phyloP scores from a whole-genome alignment of 140 eudicot species.

The Bidens hawaiensis region DNA sequence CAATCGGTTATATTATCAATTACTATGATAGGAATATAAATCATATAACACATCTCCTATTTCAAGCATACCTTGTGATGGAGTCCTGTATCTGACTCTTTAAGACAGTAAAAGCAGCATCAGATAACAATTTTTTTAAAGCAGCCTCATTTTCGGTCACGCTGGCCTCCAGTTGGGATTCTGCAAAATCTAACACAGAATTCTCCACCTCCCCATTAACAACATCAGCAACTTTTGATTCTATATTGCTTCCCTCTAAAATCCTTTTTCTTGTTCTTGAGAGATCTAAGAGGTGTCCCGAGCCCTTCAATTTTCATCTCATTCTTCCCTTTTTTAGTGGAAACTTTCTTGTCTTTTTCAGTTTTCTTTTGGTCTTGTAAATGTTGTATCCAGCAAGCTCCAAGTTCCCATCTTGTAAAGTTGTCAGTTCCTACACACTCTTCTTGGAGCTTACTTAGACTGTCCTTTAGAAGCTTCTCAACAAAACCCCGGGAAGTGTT shows the following conservation, averaged over 20 bases:
- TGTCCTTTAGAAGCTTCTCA: conserved; percentile 57
- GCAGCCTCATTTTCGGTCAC: conserved; percentile 49
- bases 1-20: conserved; percentile 23
- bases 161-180: conserved; percentile 40
- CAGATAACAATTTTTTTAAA: conserved; percentile 58
- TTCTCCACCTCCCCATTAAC: conserved; percentile 48
- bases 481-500: conserved; percentile 51
- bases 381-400: conserved; percentile 99
- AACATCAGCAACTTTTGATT: conserved; percentile 33
- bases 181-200: conserved; percentile 36
- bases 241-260: conserved; percentile 39
- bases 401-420: conserved; percentile 99
- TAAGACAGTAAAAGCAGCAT: conserved; percentile 77
- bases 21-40: neutral
- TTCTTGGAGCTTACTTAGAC: conserved; percentile 72
- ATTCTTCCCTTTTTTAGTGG: conserved; percentile 68
- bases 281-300: conserved; percentile 88
- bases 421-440: conserved; percentile 50
- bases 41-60: neutral
- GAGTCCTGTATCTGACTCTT: conserved; percentile 93
- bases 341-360: conserved; percentile 82
- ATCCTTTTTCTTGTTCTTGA: conserved; percentile 72
- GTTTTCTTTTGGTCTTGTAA: conserved; percentile 94
- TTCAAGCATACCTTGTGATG: conserved; percentile 60
- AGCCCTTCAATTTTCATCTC: conserved; percentile 98